Evolutionary conservation across 2,329 filamentous ascomycete species (phyloP).

Genomic region (Microdochium trichocladiopsis): DNA sequence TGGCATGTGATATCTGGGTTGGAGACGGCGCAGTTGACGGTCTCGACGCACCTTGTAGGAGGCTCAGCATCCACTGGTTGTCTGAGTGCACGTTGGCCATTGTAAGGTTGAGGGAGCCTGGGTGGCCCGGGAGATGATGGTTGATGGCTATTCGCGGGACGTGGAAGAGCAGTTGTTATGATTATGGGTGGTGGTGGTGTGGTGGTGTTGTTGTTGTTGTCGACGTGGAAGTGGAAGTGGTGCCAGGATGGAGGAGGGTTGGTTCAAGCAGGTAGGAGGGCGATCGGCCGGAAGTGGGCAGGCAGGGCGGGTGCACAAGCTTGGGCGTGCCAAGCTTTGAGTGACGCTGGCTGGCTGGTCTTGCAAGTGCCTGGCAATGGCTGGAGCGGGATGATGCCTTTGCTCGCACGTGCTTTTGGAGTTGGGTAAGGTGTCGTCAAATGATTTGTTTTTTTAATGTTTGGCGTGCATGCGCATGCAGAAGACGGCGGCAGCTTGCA

Average conservation of each 20-base stretch:
- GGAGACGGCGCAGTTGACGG: background rate
- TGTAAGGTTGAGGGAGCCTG: background rate
- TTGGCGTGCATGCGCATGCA: too few species aligned
- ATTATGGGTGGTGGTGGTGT: background rate
- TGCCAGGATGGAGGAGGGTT: too few species aligned
- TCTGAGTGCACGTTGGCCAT: slow-evolving; percentile 4
- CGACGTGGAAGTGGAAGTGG: background rate
- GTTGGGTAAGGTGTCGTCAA: too few species aligned
- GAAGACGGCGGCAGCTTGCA: too few species aligned
- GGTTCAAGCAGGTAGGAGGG: background rate
- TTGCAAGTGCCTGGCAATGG: background rate
- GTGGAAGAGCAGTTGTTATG: background rate
- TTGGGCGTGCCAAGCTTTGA: background rate
- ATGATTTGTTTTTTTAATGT: too few species aligned
- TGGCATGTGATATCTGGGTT: background rate
- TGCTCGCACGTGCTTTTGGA: background rate
- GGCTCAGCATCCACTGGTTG: slow-evolving; percentile 15
- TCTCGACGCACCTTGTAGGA: slow-evolving; percentile 16
- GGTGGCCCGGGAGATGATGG: background rate
- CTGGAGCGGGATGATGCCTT: background rate
- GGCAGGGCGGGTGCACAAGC: background rate
- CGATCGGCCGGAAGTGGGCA: background rate
- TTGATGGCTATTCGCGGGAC: background rate
- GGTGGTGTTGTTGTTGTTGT: background rate
- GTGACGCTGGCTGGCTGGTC: too few species aligned